Evolutionary conservation across 768 basidiomycete species (phyloP).

Genomic region (Phylloporus arenicola): DNA sequence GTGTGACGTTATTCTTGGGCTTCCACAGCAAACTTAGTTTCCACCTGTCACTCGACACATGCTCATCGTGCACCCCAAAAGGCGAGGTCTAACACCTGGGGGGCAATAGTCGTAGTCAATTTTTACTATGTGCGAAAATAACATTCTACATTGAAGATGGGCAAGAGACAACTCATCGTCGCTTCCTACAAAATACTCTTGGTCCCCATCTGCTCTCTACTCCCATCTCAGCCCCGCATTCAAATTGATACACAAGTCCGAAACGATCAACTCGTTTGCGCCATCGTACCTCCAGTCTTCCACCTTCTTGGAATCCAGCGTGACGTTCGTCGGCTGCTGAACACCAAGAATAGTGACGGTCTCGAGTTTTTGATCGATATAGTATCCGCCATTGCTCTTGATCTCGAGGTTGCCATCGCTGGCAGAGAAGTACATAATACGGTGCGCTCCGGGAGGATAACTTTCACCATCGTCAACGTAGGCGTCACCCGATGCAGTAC

Average conservation of each 20-base stretch:
- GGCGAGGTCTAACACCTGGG: no score
- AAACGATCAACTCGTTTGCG: slow-evolving; percentile 38
- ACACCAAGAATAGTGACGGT: slow-evolving; percentile 58
- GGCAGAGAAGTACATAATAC: background rate
- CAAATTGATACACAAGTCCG: slow-evolving; percentile 37
- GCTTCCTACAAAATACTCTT: no score
- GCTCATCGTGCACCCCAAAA: no score
- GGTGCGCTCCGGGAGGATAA: background rate
- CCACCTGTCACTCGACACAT: no score
- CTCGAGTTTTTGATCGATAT: slow-evolving; percentile 41
- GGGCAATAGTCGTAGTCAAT: no score
- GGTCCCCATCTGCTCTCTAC: background rate
- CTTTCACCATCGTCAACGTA: slow-evolving; percentile 64
- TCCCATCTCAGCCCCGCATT: slow-evolving; percentile 39
- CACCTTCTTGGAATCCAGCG: slow-evolving; percentile 33
- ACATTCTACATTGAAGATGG: background rate
- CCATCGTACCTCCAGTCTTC: slow-evolving; percentile 37
- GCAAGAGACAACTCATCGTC: no score
- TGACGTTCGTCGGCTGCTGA: slow-evolving; percentile 36
- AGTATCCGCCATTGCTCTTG: slow-evolving; percentile 24
- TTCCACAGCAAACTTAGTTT: no score
- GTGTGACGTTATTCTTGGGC: no score
- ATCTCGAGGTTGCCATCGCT: slow-evolving; percentile 31
- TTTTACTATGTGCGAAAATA: no score
- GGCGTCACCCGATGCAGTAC: slow-evolving; percentile 51